Base-by-base conservation (phyloP, 164 flowering plant species). In the Kalanchoe fedtschenkoi region DNA sequence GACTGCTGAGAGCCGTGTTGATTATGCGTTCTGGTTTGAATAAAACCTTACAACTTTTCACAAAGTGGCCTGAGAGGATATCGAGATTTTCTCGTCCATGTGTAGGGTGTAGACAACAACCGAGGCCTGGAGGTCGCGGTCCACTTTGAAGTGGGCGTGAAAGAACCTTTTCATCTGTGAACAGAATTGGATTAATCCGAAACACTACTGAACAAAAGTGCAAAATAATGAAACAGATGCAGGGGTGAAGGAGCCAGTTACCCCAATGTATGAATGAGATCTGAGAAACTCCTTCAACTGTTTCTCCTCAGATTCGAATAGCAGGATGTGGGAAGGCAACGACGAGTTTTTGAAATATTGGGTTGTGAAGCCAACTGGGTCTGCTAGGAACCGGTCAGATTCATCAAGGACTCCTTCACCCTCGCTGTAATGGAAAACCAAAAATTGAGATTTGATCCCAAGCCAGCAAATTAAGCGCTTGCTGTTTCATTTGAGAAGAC, bases 71-170 rank as follows among this genome's bases (percentile, higher is more conserved):
- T 8, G 43, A 54, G 56, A 46, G 51, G 67, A 22, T 14, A 33
- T 72, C 62, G 66, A 64, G 66, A 35, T 32, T 69, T 69, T 34
- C 62, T 67, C 56, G 60, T 68, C 65, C n/a, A n/a, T n/a, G n/a
- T n/a, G n/a, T n/a, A n/a, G n/a, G n/a, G 79, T 73, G 68, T 92
- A 88, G 7, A 85, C 76, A 65, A 79, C 83, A 29, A 90, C 80
- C 5, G 86, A 80, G 58, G 86, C 76, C 71, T 90, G 96, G 63
- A 85, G 89, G 60, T 84, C 89, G 0, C 89, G 83, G 53, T 88
- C 96, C 67, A 93, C 95, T 68, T 93, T 85, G 75, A 90, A 90
- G 72, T 86, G 92, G 38, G 98, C 82, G 69, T 90, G 98, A 74
- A 93, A 93, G 69, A 90, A 86, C 61, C 95, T 75, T 63, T 57